Percentiles rank a stretch among this genome's conserved stretches.
Conservation (phyloP, 2,329 filamentous ascomycete genomes). For the Stagonosporopsis rhizophila region DNA sequence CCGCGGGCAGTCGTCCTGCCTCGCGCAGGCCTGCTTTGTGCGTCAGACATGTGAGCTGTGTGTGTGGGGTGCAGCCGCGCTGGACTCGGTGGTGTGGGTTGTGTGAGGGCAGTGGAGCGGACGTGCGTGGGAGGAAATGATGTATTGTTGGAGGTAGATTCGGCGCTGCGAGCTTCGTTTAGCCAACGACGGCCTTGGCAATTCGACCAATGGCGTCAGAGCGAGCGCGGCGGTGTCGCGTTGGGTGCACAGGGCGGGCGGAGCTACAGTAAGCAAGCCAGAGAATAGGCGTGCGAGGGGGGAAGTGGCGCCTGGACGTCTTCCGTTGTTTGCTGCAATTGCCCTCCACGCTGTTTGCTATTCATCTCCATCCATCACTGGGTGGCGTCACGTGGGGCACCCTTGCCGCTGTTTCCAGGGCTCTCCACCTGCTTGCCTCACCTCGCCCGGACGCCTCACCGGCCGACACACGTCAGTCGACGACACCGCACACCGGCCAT, state of each 20-base stretch:
- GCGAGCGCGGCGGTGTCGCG: slow-evolving; percentile 13
- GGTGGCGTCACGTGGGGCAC: neutral
- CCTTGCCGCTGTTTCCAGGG: neutral
- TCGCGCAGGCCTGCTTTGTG: slow-evolving; percentile 84
- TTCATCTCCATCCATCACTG: neutral
- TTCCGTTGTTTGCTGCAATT: neutral
- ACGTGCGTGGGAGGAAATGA: slow-evolving; percentile 37
- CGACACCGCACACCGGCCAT: slow-evolving; percentile 48
- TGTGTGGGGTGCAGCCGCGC: slow-evolving; percentile 43
- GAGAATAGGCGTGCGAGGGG: neutral
- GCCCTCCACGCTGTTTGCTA: neutral
- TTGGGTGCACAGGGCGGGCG: neutral
- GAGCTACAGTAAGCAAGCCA: neutral
- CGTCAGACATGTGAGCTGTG: slow-evolving; percentile 83
- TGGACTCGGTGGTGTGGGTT: slow-evolving; percentile 30
- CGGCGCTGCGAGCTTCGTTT: slow-evolving; percentile 33
- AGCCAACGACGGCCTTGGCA: slow-evolving; percentile 17
- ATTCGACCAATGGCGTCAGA: slow-evolving; percentile 20
- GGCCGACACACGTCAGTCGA: neutral
- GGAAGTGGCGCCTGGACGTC: neutral
- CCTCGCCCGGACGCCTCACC: neutral
- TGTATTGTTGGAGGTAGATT: slow-evolving; percentile 42
- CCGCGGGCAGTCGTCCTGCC: slow-evolving; percentile 91
- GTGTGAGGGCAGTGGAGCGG: slow-evolving; percentile 34
- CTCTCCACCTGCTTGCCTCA: neutral